A percentile compares a stretch with the other conserved stretches of the same genome.
These are phyloP conservation scores for Echinochloa phyllopogon DNA, from an alignment of 176 grass and related monocot genomes.

Conservation along the genomic window DNA sequence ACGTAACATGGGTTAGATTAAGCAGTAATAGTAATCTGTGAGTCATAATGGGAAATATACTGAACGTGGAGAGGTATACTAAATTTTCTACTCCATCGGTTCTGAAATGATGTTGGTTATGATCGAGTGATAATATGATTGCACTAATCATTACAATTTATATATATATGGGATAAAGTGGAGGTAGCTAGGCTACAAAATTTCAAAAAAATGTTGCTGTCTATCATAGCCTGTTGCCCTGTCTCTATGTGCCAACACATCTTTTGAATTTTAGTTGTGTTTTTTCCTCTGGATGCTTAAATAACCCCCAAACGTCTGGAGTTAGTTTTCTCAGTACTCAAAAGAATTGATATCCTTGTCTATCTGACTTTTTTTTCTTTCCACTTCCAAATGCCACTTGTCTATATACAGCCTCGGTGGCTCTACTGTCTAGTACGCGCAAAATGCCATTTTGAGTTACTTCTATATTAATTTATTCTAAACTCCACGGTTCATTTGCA, in stretches of 20 bases:
- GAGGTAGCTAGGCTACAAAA: not conserved
- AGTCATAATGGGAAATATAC: not conserved
- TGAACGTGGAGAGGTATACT: not conserved
- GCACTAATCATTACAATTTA: not conserved
- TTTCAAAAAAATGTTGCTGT: not conserved
- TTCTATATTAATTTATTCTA: not conserved
- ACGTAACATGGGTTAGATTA: not conserved
- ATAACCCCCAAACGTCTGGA: not conserved
- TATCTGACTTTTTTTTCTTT: not conserved
- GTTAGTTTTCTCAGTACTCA: not conserved
- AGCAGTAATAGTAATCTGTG: not conserved
- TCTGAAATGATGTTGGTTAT: not conserved
- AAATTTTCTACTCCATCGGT: not conserved
- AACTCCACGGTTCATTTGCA: not conserved
- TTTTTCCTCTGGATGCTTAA: not conserved
- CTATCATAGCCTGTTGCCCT: not conserved
- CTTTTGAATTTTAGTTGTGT: not conserved
- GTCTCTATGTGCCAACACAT: slow-evolving; percentile 26
- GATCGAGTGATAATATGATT: not conserved
- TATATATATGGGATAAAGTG: not conserved
- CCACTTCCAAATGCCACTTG: not conserved
- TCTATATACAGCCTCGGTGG: not conserved
- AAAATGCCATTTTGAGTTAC: not conserved
- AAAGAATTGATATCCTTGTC: slow-evolving; percentile 6
- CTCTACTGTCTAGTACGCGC: not conserved